Percentiles rank a stretch among this genome's conserved stretches.
phyloP scores from a whole-genome alignment of 2,329 filamentous ascomycete species.

The Fonsecaea multimorphosa region DNA sequence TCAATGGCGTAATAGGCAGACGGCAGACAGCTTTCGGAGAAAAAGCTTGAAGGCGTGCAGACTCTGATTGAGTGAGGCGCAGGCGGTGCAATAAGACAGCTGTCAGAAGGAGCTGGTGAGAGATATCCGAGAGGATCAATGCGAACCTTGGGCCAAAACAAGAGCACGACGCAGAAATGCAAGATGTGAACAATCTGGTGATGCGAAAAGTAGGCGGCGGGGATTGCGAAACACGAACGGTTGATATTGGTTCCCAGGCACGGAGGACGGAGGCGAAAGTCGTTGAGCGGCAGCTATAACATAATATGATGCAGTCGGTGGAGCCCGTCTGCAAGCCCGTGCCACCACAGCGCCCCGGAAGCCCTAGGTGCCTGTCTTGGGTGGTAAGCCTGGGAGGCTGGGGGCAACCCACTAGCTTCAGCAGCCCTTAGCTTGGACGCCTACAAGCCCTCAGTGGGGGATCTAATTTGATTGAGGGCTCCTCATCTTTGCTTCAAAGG shows the following conservation, averaged over 20 bases:
- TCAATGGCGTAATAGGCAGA: constrained; percentile 28
- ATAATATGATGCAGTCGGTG: constrained; percentile 23
- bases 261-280: constrained; percentile 5
- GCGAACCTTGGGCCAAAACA: not conserved
- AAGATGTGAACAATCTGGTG: constrained; percentile 2
- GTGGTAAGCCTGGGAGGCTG: constrained; percentile 4
- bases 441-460: not conserved
- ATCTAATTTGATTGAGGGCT: constrained; percentile 1
- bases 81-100: constrained; percentile 42
- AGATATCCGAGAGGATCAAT: not conserved
- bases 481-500: not conserved
- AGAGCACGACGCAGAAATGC: not conserved
- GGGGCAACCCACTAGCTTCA: not conserved
- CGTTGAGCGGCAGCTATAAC: constrained; percentile 9
- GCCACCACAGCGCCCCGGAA: not conserved
- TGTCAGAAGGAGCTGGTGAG: constrained; percentile 34
- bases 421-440: constrained; percentile 4
- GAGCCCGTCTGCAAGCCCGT: constrained; percentile 5
- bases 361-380: not conserved
- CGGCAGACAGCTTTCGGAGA: constrained; percentile 32
- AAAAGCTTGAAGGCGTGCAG: constrained; percentile 26
- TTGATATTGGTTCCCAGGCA: constrained; percentile 1
- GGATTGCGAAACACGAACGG: constrained; percentile 2
- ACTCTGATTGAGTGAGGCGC: constrained; percentile 42
- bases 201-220: constrained; percentile 2